Evolutionary conservation across 441 rosid genomes (phyloP), one percentile per base, ranked within the genome.

Genomic region (Dalechampia spathulata): DNA sequence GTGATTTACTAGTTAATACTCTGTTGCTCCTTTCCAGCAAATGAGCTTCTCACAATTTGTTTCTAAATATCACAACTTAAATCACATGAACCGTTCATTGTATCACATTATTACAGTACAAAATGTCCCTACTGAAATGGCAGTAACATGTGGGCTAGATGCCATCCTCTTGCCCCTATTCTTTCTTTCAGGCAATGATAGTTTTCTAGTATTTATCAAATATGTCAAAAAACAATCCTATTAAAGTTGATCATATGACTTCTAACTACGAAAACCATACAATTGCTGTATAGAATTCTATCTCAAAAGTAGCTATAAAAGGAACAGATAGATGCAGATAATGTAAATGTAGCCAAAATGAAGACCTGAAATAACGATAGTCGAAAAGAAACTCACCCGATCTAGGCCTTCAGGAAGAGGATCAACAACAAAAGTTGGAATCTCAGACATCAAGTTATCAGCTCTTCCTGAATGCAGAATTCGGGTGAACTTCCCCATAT

Each of bases 401-500:
- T 86, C 89, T 17, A 83, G 65, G 54, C 95, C 89, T 46, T 75
- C 75, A 0, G 90, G 91, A 62, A 86, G 91, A 63, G 95, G 91
- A 75, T 82, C 86, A 37, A 83, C 91, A 55, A 86, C 62, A 58
- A 86, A 77, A 45, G 79, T 74, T 11, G 88, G 91, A 62, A 86
- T 83, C 64, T 86, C 91, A 52, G 78, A 78, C 77, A 83, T 82
- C 81, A 86, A 73, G 63, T 66, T 52, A 58, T 86, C 95, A 54
- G 85, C 65, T 60, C 66, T 82, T 34, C 95, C 91, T 0, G 95
- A 86, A 74, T 86, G 91, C 83, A 86, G 63, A 61, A 86, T 53
- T 53, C 95, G 77, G n/a, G 91, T 83, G 53, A 86, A 82, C 57
- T 78, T 68, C 14, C 95, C 95, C 95, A 86, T 82, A 51, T 82